Evolutionary conservation across 441 rosid species (phyloP).

Genomic region (Lepidium campestre): DNA sequence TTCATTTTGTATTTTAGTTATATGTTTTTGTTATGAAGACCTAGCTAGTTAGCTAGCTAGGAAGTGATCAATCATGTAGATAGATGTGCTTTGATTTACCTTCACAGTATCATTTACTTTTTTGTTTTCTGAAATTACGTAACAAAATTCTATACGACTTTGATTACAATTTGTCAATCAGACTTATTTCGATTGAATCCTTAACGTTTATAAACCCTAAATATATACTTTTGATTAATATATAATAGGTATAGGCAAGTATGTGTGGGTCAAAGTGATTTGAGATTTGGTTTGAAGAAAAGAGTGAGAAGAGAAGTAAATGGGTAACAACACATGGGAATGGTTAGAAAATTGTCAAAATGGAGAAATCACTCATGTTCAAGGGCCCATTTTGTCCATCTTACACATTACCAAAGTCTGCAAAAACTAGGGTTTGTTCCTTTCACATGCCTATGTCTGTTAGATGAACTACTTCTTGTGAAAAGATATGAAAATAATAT

Average conservation of each 20-base stretch:
- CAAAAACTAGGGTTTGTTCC: conserved; percentile 32
- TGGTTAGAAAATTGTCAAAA: conserved; percentile 22
- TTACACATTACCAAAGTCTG: conserved; percentile 27
- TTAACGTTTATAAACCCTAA: neutral
- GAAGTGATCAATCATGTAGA: conserved; percentile 5
- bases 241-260: neutral
- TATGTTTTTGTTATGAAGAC: neutral
- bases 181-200: neutral
- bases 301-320: conserved; percentile 15
- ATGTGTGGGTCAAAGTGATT: conserved; percentile 19
- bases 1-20: conserved; percentile 4
- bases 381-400: conserved; percentile 29
- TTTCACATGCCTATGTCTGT: conserved; percentile 35
- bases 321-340: conserved; percentile 23
- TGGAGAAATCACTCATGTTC: conserved; percentile 23
- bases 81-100: conserved; percentile 15
- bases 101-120: neutral
- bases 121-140: conserved; percentile 4
- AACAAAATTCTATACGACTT: conserved; percentile 5
- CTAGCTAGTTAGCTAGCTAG: conserved; percentile 13
- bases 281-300: conserved; percentile 1
- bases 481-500: neutral
- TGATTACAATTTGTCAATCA: conserved; percentile 1
- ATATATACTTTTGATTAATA: no score
- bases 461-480: conserved; percentile 12